A percentile compares a stretch with the other conserved stretches of the same genome.
phyloP scores from a whole-genome alignment of 2,329 filamentous ascomycete species.

The Colletotrichum acutatum region DNA sequence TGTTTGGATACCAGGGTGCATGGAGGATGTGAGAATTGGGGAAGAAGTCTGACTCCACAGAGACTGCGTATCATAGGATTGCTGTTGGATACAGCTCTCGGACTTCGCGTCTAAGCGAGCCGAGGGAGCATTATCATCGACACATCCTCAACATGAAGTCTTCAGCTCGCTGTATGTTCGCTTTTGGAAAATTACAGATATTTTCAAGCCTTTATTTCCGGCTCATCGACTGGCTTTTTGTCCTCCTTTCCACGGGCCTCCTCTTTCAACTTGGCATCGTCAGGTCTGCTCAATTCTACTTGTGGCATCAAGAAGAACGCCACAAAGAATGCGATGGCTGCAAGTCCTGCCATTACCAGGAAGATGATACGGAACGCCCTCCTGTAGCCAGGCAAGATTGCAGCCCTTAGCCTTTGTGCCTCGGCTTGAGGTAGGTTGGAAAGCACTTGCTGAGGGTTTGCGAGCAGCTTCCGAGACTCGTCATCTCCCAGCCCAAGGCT shows the following conservation, averaged over 20 bases:
- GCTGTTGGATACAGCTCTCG: too few relatives aligned
- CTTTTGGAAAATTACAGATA: background rate
- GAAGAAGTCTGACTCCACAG: too few relatives aligned
- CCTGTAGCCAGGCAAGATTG: conserved; percentile 50
- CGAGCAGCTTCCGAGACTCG: conserved; percentile 42
- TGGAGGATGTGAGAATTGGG: too few relatives aligned
- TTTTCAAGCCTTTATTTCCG: background rate
- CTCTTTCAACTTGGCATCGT: conserved; percentile 50
- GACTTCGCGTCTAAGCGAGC: too few relatives aligned
- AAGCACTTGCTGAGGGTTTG: conserved; percentile 48
- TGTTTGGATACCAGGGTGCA: too few relatives aligned
- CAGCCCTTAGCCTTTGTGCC: conserved; percentile 42
- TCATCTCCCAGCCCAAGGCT: conserved; percentile 39
- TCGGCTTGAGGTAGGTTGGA: conserved; percentile 41
- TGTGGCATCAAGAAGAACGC: conserved; percentile 54
- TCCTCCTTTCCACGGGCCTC: conserved; percentile 40
- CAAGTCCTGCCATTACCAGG: conserved; percentile 48
- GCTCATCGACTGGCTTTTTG: background rate
- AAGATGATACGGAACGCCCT: conserved; percentile 52
- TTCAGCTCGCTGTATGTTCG: background rate
- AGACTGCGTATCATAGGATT: too few relatives aligned
- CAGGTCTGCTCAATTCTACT: conserved; percentile 48
- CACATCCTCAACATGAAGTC: background rate
- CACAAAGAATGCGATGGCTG: conserved; percentile 48
- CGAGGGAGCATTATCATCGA: too few relatives aligned